Evolutionary conservation across 2,329 filamentous ascomycete species (phyloP), one percentile per base, ranked within the genome.

Genomic region (Lachnellula hyalina): DNA sequence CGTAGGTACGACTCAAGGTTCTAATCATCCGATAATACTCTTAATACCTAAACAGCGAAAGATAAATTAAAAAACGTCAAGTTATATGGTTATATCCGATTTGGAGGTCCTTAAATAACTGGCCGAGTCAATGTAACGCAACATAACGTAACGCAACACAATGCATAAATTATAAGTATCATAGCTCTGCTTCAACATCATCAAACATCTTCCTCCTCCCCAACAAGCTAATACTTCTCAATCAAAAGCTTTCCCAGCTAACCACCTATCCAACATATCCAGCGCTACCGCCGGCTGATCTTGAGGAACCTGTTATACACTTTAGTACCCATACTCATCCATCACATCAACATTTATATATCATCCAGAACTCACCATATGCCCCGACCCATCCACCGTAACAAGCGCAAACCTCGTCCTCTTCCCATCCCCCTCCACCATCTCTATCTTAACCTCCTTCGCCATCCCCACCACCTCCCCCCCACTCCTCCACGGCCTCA

Each of bases 321-420:
- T 11, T 32, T 11, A 47, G 19, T 41, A 53, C 40, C 17, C 40
- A 42, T 14, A 34, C 12, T 15, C 14, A 34, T 36, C 14, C 12
- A 49, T 9, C 17, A 34, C 15, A 25, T 12, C 12, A 23, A 1
- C 3, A 35, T 40, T 58, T 60, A 19, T 53, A 21, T 32, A 25
- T 25, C 6, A 25, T 25, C 25, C 25, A 25, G 25, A 25, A 32
- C 28, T 32, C 28, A 75, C 73, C 67, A 74, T 67, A 57, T 77
- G 74, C 3, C 74, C 74, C 3, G 71, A 69, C 11, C 68, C 67
- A 61, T 75, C 67, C 3, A 76, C 64, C 35, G 62, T 64, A 8
- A 64, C 61, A 36, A 64, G 44, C n/a, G 61, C 59, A 56, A 64
- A 63, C 21, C 59, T 55, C 47, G 61, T 61, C 47, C 44, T 64